Evolutionary conservation across 2,329 filamentous ascomycete species (phyloP), one percentile per base, ranked within the genome.

Genomic region (Aureobasidium leucospermi): DNA sequence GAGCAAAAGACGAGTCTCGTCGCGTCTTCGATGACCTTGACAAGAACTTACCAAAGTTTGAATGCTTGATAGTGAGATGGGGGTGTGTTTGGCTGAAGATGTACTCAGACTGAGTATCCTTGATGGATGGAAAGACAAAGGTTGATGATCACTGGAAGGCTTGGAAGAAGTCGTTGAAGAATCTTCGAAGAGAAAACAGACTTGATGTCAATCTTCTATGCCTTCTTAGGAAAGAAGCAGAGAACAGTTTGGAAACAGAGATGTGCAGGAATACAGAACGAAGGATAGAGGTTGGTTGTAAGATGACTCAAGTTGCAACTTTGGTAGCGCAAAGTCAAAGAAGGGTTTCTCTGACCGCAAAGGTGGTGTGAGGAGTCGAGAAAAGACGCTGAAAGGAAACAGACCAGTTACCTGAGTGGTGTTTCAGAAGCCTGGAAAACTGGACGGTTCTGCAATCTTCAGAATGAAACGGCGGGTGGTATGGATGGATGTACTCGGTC

Each of bases 81-180:
- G 34, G n/a, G 9, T 5, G 34, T 43, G 19, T 7, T 23, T 19
- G n/a, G 39, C 16, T 32, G 28, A 31, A 15, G 10, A 5, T 8
- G 32, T n/a, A 28, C 28, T 42, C 6, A 41, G 28, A 6, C 7
- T 11, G 16, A 34, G 15, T n/a, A 16, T 42, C 11, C 19, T 9
- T 15, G 23, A 13, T 13, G 39, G 38, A 9, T 23, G 29, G 10
- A 43, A 3, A 32, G 28, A 16, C 23, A 11, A 39, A 51, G 15
- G 15, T 6, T n/a, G 10, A 36, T n/a, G 36, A 36, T 19, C 23
- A 16, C 6, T 4, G 28, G 49, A 55, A 56, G 52, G 52, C 41
- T 56, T 56, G 41, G 46, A 56, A 56, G 52, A 56, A 31, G 31
- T 45, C 38, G 52, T 56, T 56, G 52, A 56, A 41, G 41, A 45